phyloP scores from a whole-genome alignment of 2,329 filamentous ascomycete species.

The Aspergillus uvarum region DNA sequence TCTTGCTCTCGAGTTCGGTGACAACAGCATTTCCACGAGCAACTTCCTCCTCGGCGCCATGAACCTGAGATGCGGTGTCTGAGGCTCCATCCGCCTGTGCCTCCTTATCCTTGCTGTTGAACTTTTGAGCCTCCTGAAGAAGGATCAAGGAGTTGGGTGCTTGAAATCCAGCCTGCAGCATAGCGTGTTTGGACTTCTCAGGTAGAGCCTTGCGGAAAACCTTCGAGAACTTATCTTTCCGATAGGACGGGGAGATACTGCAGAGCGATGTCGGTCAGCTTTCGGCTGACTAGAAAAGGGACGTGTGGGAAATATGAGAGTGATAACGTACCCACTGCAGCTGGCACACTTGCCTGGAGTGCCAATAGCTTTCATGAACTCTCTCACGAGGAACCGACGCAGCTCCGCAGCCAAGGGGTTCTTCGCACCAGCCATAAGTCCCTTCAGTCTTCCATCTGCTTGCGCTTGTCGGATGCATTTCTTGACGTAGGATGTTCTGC shows the following conservation, averaged over 20 bases:
- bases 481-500: constrained; percentile 68
- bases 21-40: constrained; percentile 52
- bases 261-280: constrained; percentile 20
- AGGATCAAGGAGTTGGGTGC: constrained; percentile 69
- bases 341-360: constrained; percentile 68
- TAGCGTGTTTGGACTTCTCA: constrained; percentile 72
- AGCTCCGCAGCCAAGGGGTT: constrained; percentile 80
- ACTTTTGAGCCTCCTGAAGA: constrained; percentile 49
- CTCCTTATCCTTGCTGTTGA: constrained; percentile 35
- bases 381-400: constrained; percentile 72
- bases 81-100: constrained; percentile 25
- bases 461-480: constrained; percentile 65
- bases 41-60: constrained; percentile 61
- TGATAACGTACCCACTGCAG: constrained; percentile 53
- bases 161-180: constrained; percentile 69
- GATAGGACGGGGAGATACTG: constrained; percentile 76
- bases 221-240: constrained; percentile 89
- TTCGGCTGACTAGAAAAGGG: background rate
- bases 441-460: constrained; percentile 45
- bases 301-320: background rate
- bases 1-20: constrained; percentile 35
- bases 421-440: constrained; percentile 58
- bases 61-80: constrained; percentile 50
- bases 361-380: constrained; percentile 74
- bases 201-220: constrained; percentile 83